Percentiles rank a stretch among this genome's conserved stretches.
phyloP scores from a whole-genome alignment of 2,329 filamentous ascomycete genomes.

The Fusarium sulawesiense region DNA sequence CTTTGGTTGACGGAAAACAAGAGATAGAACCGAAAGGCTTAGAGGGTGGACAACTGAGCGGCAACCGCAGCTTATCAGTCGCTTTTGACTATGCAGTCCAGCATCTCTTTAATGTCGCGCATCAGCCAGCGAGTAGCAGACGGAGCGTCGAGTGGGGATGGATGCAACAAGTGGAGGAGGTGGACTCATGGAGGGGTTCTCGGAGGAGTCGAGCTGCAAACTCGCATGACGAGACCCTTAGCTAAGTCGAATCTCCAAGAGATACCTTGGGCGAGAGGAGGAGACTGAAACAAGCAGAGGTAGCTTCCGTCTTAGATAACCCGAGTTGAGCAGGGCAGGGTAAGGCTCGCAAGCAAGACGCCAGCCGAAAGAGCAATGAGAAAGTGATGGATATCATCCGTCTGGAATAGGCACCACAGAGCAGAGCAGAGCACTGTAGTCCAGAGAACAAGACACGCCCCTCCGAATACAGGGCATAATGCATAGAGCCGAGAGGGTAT shows the following conservation, averaged over 20 bases:
- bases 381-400: conserved; percentile 5
- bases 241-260: conserved; percentile 4
- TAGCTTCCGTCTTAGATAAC: conserved; percentile 22
- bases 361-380: neutral
- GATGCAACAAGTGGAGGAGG: conserved; percentile 42
- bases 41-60: conserved; percentile 43
- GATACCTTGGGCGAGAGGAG: conserved; percentile 2
- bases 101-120: conserved; percentile 43
- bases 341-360: conserved; percentile 8
- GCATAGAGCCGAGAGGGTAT: conserved; percentile 29
- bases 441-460: conserved; percentile 27
- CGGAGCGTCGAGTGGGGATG: conserved; percentile 37
- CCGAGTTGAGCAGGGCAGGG: conserved; percentile 8
- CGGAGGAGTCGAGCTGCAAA: conserved; percentile 39
- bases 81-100: conserved; percentile 40
- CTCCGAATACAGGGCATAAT: conserved; percentile 27
- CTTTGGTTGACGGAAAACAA: conserved; percentile 38
- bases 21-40: conserved; percentile 40
- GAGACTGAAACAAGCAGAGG: conserved; percentile 14
- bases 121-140: conserved; percentile 41
- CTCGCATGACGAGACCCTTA: conserved; percentile 35
- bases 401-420: conserved; percentile 17
- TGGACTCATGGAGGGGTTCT: conserved; percentile 43
- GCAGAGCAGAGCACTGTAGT: neutral
- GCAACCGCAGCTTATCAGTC: conserved; percentile 48